Percentiles rank a stretch among this genome's conserved stretches.
These are phyloP conservation scores for Pseudogymnoascus sp. DNA, from an alignment of 2,329 filamentous ascomycete genomes.

Conservation along the genomic window DNA sequence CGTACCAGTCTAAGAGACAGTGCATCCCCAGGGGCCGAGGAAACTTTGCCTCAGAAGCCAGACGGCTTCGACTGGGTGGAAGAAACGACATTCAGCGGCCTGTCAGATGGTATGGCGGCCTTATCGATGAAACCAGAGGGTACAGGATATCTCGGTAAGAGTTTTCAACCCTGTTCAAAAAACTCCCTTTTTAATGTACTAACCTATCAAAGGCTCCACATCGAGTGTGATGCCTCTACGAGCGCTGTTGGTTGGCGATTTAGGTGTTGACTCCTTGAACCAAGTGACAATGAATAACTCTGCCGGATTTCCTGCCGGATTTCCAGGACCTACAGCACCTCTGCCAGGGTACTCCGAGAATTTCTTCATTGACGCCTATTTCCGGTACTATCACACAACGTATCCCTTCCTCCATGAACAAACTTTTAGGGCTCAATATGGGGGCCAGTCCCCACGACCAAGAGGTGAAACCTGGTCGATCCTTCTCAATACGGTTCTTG, in stretches of 20 bases:
- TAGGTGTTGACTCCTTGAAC: neutral
- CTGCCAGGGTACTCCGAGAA: neutral
- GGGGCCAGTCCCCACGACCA: constrained; percentile 15
- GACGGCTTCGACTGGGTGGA: constrained; percentile 20
- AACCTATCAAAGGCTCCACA: neutral
- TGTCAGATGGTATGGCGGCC: constrained; percentile 31
- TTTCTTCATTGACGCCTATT: constrained; percentile 18
- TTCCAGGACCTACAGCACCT: neutral
- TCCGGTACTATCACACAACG: constrained; percentile 15
- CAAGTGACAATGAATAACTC: neutral
- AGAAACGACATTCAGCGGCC: constrained; percentile 10
- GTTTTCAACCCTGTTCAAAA: neutral
- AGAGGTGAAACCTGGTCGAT: constrained; percentile 28
- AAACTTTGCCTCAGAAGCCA: constrained; percentile 16
- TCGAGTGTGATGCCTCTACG: constrained; percentile 1
- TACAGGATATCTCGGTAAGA: constrained; percentile 27
- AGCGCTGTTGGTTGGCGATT: neutral
- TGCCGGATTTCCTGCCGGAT: neutral
- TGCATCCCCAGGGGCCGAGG: constrained; percentile 11
- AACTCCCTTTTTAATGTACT: neutral
- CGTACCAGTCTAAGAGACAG: neutral
- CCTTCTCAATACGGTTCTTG: constrained; percentile 31
- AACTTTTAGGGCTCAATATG: constrained; percentile 17
- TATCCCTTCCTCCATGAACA: constrained; percentile 20
- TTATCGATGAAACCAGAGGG: constrained; percentile 31